Base-by-base conservation (phyloP, 805 yeast genomes). In the Saccharomyces jurei region DNA sequence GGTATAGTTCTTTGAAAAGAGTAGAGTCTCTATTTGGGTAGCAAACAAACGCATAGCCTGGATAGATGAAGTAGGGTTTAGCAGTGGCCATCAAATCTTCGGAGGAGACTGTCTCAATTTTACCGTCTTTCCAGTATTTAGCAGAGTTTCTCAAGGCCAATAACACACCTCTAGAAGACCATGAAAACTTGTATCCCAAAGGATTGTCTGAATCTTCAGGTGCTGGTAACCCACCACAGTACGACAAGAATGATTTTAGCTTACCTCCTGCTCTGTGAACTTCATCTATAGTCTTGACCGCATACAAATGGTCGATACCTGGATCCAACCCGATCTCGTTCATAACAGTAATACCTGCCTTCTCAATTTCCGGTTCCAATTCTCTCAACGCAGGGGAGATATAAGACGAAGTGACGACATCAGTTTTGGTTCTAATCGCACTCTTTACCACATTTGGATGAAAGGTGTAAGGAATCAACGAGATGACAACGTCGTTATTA, bases 11-110 rank as follows among this genome's bases (percentile, higher is more conserved):
- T 78, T 83, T 87, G 81, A 89, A 94, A 55, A 86, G 81, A 57
- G 97, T 89, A 46, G 97, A 91, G 76, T 94, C 99, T 79, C 99
- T 87, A 84, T 94, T 94, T 67, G 99, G 98, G 77, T 94, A 94
- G 68, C 90, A 84, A 55, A 92, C 97, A 62, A 92, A 84, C 41
- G 97, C 90, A 69, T 80, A 94, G 63, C 97, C 99, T 52, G 97
- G 97, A 78, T 87, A 89, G 74, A 94, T 88, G 74, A 83, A 88
- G 81, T 94, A 92, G 50, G 97, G 97, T 73, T 87, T 82, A 57
- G 98, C 97, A 63, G 94, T 77, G 62, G 87, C 86, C 99, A 94
- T 94, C 72, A 94, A 81, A 63, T 89, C 97, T 73, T 88, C 94
- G 50, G 96, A 89, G 55, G 81, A 78, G 67, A 94, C 84, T 49